Evolutionary conservation across 768 basidiomycete genomes (phyloP), one percentile per base, ranked within the genome.

Genomic region (Tulasnella calospora): DNA sequence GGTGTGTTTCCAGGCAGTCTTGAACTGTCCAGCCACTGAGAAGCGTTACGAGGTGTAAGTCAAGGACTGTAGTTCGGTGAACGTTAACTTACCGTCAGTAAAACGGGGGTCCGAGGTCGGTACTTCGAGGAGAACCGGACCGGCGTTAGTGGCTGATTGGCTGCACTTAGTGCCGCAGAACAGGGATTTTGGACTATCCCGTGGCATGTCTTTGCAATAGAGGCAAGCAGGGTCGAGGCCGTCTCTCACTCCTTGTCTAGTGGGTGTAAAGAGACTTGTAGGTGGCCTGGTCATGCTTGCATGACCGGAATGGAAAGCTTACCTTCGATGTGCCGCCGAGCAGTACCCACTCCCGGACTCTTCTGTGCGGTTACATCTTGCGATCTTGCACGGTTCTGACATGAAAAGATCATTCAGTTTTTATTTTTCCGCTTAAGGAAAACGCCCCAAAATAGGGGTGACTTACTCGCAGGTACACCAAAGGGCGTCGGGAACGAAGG

Each of bases 51-150:
- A 33, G n/a, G 36, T 19, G 17, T 76, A 1, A 76, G 36, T 35
- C 33, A 57, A 2, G 75, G 19, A 21, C 21, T 10, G 21, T 17
- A 21, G 3, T 35, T 38, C 46, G 2, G 19, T 15, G 35, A 36
- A 33, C 13, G 2, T 55, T 19, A 27, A 67, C 75, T n/a, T 51
- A 38, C 75, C 75, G 17, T 76, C 75, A 76, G 75, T 23, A 33
- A 76, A 76, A 3, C 75, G 47, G 15, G 75, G 75, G 57, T 76
- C 75, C 17, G 75, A 51, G 27, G 75, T 76, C 27, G 75, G 57
- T 17, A 76, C 75, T 13, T 76, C 55, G 19, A 76, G 57, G 33
- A 76, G 57, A 12, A 76, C 5, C 1, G 75, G 75, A 3, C 57
- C 75, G 17, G 47, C 38, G 13, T 36, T 61, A 3, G 75, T 61